These are phyloP conservation scores for Ogataea trehalophila DNA, from an alignment of 805 yeast genomes.

Conservation along the genomic window DNA sequence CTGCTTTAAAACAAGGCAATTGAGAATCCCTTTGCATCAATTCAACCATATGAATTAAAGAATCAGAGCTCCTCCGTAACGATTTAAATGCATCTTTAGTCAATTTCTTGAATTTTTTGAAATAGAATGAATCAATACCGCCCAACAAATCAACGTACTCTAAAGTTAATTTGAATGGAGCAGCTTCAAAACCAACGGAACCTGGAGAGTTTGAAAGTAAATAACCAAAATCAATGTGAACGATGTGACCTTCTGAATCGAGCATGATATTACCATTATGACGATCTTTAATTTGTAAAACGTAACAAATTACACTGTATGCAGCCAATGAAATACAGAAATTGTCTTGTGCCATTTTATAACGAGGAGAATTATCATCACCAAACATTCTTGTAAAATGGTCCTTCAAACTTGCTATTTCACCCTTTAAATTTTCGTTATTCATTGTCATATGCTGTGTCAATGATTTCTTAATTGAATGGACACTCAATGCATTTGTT, in stretches of 20 bases:
- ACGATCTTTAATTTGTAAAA: conserved; percentile 90
- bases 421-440: conserved; percentile 67
- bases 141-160: conserved; percentile 90
- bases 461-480: conserved; percentile 88
- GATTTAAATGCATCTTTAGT: conserved; percentile 72
- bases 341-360: conserved; percentile 73
- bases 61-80: conserved; percentile 68
- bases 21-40: conserved; percentile 89
- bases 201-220: conserved; percentile 93
- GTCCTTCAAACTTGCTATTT: conserved; percentile 68
- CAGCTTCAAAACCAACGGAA: conserved; percentile 94
- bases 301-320: conserved; percentile 84
- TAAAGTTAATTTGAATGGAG: conserved; percentile 87
- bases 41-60: conserved; percentile 77
- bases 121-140: conserved; percentile 62
- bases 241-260: conserved; percentile 91
- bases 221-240: conserved; percentile 95
- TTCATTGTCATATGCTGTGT: conserved; percentile 66
- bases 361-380: conserved; percentile 44
- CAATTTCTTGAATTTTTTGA: conserved; percentile 52
- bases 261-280: conserved; percentile 98
- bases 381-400: conserved; percentile 81
- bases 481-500: conserved; percentile 89
- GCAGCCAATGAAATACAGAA: conserved; percentile 87
- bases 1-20: conserved; percentile 88